Conservation (phyloP, 768 basidiomycete species). For the Cystofilobasidium ferigula region DNA sequence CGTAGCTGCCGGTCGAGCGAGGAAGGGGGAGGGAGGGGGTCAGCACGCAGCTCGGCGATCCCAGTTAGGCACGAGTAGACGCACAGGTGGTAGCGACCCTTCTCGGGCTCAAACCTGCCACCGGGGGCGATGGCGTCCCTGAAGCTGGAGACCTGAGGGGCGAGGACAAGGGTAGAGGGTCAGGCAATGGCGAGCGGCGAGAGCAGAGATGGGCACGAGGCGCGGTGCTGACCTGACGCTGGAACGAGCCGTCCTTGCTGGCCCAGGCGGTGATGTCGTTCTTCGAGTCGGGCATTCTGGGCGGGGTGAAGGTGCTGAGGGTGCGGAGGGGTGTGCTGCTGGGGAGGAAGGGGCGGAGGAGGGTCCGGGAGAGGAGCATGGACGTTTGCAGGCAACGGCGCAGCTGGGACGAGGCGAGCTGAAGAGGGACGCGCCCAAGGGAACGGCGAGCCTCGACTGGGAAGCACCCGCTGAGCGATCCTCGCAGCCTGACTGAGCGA, state of each 20-base stretch:
- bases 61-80: not conserved
- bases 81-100: conserved; percentile 66
- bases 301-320: too few relatives aligned
- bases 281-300: too few relatives aligned
- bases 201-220: not conserved
- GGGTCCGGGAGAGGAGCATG: too few relatives aligned
- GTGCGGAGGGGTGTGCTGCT: not conserved
- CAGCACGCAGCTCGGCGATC: not conserved
- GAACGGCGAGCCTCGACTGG: too few relatives aligned
- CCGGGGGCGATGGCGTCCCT: conserved; percentile 49
- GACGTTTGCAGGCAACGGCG: too few relatives aligned
- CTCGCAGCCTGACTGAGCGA: too few relatives aligned
- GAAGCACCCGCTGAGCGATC: too few relatives aligned
- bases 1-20: conserved; percentile 42
- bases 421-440: too few relatives aligned
- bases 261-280: conserved; percentile 24
- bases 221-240: conserved; percentile 6
- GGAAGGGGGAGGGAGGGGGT: not conserved
- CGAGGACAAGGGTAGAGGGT: not conserved
- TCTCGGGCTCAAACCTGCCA: conserved; percentile 61
- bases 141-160: conserved; percentile 44
- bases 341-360: too few relatives aligned
- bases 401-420: too few relatives aligned
- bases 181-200: not conserved
- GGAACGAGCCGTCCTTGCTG: conserved; percentile 10